Base-by-base conservation (phyloP, 768 basidiomycete species). In the Porpolomopsis calyptriformis region DNA sequence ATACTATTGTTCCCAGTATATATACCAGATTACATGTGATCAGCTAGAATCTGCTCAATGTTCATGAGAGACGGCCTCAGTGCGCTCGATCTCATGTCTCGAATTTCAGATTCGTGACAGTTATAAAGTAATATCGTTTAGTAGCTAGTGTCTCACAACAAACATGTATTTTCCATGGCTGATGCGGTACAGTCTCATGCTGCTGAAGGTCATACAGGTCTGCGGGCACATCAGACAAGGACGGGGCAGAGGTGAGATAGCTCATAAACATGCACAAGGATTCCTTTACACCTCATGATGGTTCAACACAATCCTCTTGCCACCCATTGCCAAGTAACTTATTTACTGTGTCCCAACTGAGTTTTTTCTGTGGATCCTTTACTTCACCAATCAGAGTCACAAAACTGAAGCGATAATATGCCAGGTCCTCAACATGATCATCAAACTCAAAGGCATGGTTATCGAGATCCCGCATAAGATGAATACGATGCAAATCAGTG, bases 191-290 rank as follows among this genome's bases (percentile, higher is more conserved):
- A 27, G 42, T 19, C 1, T 42, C 2, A 16, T 26, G 39, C 23
- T 51, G 50, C 16, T 12, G 26, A 18, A 52, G 12, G 34, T 52
- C 47, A 42, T 48, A 42, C 4, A 52, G 12, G n/a, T 45, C 27
- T 8, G 25, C n/a, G 20, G 51, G 51, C 4, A 52, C 49, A 19
- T 27, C 35, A 16, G 12, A 9, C 4, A 39, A 4, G n/a, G n/a
- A n/a, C 12, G 25, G 23, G n/a, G 16, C 43, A 2, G 43, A 26
- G 12, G 23, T 18, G 11, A 49, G 18, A 38, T 45, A 43, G 24
- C 43, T 43, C 37, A 52, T 37, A 27, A 49, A 46, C 2, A 10
- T 18, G 18, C 43, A 40, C 9, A 52, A 14, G 1, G 43, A 22
- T 18, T 45, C 19, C 20, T 10, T 1, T n/a, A 20, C 11, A 8